Percentiles rank a stretch among this genome's conserved stretches.
phyloP scores from a whole-genome alignment of 2,329 filamentous ascomycete genomes.

The Cytospora piceae region DNA sequence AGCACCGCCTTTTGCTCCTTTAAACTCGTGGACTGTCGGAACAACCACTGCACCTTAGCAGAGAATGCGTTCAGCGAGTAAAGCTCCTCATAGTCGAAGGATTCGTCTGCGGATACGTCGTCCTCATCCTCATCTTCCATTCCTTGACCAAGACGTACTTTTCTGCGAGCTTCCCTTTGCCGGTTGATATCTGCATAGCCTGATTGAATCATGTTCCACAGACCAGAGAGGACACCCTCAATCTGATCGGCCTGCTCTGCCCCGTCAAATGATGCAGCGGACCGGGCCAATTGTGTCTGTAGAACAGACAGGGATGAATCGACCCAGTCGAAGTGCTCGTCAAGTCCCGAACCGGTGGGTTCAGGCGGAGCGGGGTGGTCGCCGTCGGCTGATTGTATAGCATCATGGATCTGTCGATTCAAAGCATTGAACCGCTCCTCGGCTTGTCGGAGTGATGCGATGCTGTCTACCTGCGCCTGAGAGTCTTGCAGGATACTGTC shows the following conservation, averaged over 20 bases:
- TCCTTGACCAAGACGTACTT: conserved; percentile 59
- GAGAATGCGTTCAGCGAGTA: conserved; percentile 80
- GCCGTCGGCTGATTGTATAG: conserved; percentile 54
- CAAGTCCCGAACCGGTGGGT: conserved; percentile 58
- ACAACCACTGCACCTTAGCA: conserved; percentile 77
- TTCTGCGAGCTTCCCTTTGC: conserved; percentile 57
- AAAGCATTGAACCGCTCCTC: conserved; percentile 63
- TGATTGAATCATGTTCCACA: conserved; percentile 63
- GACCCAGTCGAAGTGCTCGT: conserved; percentile 72
- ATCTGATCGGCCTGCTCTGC: conserved; percentile 56
- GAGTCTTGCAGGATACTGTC: conserved; percentile 63
- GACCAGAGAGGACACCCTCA: conserved; percentile 54
- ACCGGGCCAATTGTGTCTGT: conserved; percentile 48
- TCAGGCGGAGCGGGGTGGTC: conserved; percentile 62
- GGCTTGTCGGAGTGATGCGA: conserved; percentile 43
- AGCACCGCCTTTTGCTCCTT: conserved; percentile 89
- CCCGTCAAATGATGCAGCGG: conserved; percentile 37
- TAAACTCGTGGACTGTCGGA: conserved; percentile 74
- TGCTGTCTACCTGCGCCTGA: conserved; percentile 41
- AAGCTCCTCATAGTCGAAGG: conserved; percentile 58
- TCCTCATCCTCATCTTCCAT: conserved; percentile 58
- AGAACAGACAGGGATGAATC: conserved; percentile 61
- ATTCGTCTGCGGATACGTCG: conserved; percentile 65
- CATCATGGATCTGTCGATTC: conserved; percentile 65
- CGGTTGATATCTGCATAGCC: conserved; percentile 60